Conservation (phyloP, 2,329 filamentous ascomycete genomes). For the Trichophyton verrucosum region DNA sequence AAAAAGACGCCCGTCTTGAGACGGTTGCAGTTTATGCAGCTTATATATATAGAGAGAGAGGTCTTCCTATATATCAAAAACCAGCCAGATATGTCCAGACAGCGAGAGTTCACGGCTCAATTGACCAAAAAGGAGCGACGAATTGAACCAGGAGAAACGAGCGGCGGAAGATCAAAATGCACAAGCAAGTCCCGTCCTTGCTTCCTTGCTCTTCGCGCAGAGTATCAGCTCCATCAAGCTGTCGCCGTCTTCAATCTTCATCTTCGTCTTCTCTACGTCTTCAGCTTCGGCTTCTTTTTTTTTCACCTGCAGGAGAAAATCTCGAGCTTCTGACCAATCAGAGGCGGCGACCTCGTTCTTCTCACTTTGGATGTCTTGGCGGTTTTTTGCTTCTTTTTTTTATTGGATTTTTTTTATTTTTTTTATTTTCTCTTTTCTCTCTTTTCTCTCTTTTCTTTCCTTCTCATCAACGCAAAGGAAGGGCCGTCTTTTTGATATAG, state of each 20-base stretch:
- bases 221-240: neutral
- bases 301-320: too few relatives aligned
- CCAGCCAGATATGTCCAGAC: neutral
- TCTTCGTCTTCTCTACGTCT: neutral
- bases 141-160: neutral
- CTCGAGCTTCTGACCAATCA: neutral
- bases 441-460: neutral
- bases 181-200: neutral
- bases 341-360: too few relatives aligned
- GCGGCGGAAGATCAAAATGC: neutral
- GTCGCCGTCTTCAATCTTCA: too few relatives aligned
- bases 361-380: neutral
- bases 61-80: too few relatives aligned
- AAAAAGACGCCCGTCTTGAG: neutral
- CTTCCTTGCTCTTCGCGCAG: neutral
- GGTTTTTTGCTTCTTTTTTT: neutral
- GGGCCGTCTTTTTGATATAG: neutral
- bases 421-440: neutral
- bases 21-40: neutral
- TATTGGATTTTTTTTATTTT: neutral
- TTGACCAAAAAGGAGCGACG: neutral
- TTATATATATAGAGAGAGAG: neutral
- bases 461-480: slow-evolving; percentile 2
- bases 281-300: neutral
- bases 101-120: neutral